Percentiles rank a stretch among this genome's conserved stretches.
Conservation (phyloP, 225 moss, liverwort and hornwort genomes). For the Pseudoscleropodium purum region DNA sequence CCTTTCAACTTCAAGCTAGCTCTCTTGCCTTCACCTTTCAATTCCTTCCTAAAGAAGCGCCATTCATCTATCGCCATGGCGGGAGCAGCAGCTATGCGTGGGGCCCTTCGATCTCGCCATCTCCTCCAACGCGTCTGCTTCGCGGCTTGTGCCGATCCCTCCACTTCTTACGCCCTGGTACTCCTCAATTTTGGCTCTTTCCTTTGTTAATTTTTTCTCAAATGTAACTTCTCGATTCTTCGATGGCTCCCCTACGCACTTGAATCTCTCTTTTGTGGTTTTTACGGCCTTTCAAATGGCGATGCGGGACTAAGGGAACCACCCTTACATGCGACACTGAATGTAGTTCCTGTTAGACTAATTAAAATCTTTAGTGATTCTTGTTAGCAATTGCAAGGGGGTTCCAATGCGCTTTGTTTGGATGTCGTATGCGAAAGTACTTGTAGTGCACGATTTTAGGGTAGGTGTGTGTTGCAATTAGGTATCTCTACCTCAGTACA, state of each 20-base stretch:
- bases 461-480: not conserved
- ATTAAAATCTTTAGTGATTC: not conserved
- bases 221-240: not conserved
- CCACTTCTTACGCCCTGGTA: slow-evolving; percentile 9
- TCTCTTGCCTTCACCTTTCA: not conserved
- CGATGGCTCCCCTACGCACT: not conserved
- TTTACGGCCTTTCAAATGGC: not conserved
- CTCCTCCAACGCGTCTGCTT: slow-evolving; percentile 1
- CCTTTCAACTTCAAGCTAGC: not conserved
- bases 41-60: not conserved
- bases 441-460: not conserved
- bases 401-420: not conserved
- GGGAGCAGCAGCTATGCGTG: not conserved
- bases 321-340: not conserved
- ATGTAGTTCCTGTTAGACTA: not conserved
- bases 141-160: not conserved
- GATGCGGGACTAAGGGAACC: not conserved
- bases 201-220: not conserved
- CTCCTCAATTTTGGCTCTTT: not conserved
- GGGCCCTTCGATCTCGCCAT: slow-evolving; percentile 1
- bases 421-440: not conserved
- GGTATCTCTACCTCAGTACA: too few relatives aligned
- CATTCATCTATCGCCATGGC: not conserved
- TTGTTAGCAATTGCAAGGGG: not conserved
- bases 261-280: not conserved